phyloP scores from a whole-genome alignment of 1,139 yeast species.

The Diutina mesorugosa region DNA sequence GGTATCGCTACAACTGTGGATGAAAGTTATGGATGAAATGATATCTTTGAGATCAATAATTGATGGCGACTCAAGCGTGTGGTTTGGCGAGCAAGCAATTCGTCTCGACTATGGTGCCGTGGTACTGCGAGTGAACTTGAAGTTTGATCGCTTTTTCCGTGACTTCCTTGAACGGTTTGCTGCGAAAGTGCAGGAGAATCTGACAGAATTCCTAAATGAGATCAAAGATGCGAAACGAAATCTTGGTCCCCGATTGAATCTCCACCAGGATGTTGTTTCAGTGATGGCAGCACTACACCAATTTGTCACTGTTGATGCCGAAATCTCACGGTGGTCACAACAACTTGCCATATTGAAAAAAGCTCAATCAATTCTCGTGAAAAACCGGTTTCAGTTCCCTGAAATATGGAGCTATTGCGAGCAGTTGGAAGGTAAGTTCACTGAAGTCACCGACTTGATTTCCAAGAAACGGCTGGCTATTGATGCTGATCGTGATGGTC shows the following conservation, averaged over 20 bases:
- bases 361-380: background rate
- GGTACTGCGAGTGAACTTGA: background rate
- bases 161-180: background rate
- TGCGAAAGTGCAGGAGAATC: background rate
- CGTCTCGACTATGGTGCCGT: background rate
- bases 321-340: background rate
- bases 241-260: slow-evolving; percentile 14
- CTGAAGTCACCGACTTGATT: slow-evolving; percentile 31
- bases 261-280: background rate
- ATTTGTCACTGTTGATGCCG: background rate
- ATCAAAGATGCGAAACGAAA: slow-evolving; percentile 30
- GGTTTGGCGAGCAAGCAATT: background rate
- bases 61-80: background rate
- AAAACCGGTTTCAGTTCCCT: slow-evolving; percentile 15
- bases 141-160: background rate
- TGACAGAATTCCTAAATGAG: background rate
- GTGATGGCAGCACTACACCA: background rate
- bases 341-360: background rate
- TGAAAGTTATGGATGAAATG: background rate
- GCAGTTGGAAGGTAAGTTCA: slow-evolving; percentile 43
- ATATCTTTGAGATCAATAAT: background rate
- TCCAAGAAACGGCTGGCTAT: slow-evolving; percentile 23
- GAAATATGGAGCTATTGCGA: slow-evolving; percentile 49
- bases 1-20: background rate
- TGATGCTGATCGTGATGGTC: slow-evolving; percentile 27